Base-by-base conservation (phyloP, 192 early-diverging fungal species). In the Podila verticillata region DNA sequence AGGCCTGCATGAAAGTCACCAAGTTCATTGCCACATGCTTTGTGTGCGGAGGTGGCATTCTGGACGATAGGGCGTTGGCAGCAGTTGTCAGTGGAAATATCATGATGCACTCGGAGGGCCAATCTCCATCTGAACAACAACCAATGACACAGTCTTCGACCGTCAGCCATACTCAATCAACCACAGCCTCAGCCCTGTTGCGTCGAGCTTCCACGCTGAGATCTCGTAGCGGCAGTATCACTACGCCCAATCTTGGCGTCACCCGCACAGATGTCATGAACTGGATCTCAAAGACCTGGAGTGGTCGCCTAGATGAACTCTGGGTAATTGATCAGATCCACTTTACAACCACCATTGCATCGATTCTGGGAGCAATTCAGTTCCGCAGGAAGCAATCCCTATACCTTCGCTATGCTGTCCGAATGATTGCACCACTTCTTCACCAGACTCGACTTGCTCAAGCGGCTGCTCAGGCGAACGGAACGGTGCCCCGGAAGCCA, bases 1-100 rank as follows among this genome's bases (percentile, higher is more conserved):
- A 87, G 56, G 89, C 93, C 1, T 93, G 90, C 68, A 66, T 94
- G 47, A 91, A 88, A 51, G 83, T 96, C 0, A 87, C 94, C 17
- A 86, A 89, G 44, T 90, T 93, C 62, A 72, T 94, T 22, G 65
- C 85, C 35, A 87, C 77, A 7, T 80, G 77, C 47, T 80, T 80
- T 51, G 70, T 72, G 5, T 80, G 77, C 34, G 77, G 77, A 22
- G 62, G 57, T 13, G 77, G 77, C 3, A 80, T 80, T 34, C 34
- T 80, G 61, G 77, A 80, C 28, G 77, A 80, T 20, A 65, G 70
- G 13, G 77, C 77, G 2, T 34, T 80, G 13, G 69, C 77, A 2
- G 77, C 77, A 3, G 77, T 80, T 6, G 77, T 80, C 30, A 80
- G 65, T 35, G 77, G 77, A 2, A 72, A 80, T 35, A 72, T 80